Conservation (phyloP, 1,139 yeast species). For the Scheffersomyces segobiensis region DNA sequence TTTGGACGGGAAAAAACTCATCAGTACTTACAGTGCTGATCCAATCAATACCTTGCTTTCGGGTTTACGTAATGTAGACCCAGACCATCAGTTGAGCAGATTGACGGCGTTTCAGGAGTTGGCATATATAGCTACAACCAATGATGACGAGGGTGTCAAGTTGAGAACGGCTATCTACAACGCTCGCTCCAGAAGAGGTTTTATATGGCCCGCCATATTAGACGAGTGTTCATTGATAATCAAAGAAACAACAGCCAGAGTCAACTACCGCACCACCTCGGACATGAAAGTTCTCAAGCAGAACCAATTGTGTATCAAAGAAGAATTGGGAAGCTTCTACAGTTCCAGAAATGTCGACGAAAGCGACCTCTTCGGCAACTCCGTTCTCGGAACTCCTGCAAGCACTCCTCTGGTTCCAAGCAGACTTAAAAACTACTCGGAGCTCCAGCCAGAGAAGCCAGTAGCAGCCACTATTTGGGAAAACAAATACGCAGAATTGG, state of each 20-base stretch:
- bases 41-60: conserved; percentile 73
- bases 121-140: conserved; percentile 56
- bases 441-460: conserved; percentile 4
- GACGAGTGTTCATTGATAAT: conserved; percentile 61
- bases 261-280: conserved; percentile 34
- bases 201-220: conserved; percentile 58
- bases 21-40: conserved; percentile 67
- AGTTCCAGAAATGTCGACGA: conserved; percentile 9
- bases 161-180: conserved; percentile 57
- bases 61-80: conserved; percentile 58
- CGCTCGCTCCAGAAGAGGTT: conserved; percentile 45
- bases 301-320: conserved; percentile 14
- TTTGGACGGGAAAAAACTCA: conserved; percentile 67
- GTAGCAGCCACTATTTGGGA: background rate
- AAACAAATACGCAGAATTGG: conserved; percentile 7
- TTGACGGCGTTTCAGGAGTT: conserved; percentile 76
- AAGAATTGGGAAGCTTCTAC: conserved; percentile 11
- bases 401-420: background rate
- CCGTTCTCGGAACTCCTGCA: conserved; percentile 10
- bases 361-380: conserved; percentile 35
- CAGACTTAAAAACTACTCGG: background rate
- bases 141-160: conserved; percentile 42
- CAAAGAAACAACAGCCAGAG: conserved; percentile 43
- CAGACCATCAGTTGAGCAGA: conserved; percentile 55
- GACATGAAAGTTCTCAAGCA: conserved; percentile 34